These are phyloP conservation scores for Ploettnerulaceae sp. DNA, from an alignment of 2,329 filamentous ascomycete species.

Conservation along the genomic window DNA sequence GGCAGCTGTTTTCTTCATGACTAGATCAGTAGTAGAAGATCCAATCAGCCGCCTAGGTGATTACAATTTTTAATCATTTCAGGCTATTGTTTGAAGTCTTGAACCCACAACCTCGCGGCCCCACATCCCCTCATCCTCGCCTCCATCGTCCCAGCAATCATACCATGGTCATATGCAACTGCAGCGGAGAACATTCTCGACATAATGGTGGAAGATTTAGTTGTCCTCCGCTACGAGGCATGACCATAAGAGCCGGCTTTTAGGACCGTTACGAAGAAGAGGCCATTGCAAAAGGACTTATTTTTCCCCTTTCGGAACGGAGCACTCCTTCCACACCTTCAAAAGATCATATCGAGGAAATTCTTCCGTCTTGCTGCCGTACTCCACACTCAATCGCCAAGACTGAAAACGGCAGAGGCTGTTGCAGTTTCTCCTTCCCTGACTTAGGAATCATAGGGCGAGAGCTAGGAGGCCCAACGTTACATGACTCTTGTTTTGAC, in stretches of 20 bases:
- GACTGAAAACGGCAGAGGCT: constrained; percentile 2
- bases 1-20: too few species aligned
- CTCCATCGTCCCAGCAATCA: background rate
- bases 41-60: too few species aligned
- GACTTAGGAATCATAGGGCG: too few species aligned
- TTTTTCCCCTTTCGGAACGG: constrained; percentile 9
- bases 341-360: constrained; percentile 7
- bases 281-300: background rate
- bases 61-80: too few species aligned
- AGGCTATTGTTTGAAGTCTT: too few species aligned
- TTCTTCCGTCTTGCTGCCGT: constrained; percentile 10
- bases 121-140: background rate
- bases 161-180: too few species aligned
- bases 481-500: too few species aligned
- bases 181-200: too few species aligned
- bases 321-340: too few species aligned
- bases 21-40: too few species aligned
- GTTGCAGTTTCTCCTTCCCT: too few species aligned
- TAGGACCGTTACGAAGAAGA: background rate
- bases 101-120: background rate
- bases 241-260: background rate
- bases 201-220: background rate
- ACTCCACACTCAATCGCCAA: constrained; percentile 12
- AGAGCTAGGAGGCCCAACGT: too few species aligned
- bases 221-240: background rate